phyloP scores from a whole-genome alignment of 2,329 filamentous ascomycete genomes.

The Ilyonectria destructans region DNA sequence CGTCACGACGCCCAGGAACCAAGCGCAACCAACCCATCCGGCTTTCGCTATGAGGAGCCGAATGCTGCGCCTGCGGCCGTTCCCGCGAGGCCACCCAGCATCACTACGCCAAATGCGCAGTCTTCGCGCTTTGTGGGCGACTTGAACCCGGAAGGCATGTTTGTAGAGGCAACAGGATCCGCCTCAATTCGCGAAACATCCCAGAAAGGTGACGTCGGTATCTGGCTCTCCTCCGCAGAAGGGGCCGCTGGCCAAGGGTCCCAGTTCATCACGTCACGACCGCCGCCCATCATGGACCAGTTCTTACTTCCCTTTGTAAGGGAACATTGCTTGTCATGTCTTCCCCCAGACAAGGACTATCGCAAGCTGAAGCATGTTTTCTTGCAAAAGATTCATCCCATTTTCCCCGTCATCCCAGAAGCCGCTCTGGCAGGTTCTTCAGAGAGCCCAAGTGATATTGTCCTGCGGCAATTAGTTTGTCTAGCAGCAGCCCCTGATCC shows the following conservation, averaged over 20 bases:
- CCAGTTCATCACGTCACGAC: constrained; percentile 57
- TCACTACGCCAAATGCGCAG: constrained; percentile 44
- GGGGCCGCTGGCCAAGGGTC: constrained; percentile 49
- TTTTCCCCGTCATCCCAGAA: constrained; percentile 68
- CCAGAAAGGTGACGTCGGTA: constrained; percentile 69
- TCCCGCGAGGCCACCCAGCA: constrained; percentile 36
- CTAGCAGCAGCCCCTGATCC: constrained; percentile 69
- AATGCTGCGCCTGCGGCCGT: constrained; percentile 23
- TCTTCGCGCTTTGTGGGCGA: constrained; percentile 71
- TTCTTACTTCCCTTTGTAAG: constrained; percentile 61
- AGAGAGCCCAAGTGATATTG: constrained; percentile 57
- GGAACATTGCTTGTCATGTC: constrained; percentile 63
- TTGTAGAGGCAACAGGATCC: constrained; percentile 68
- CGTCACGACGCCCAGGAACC: constrained; percentile 35
- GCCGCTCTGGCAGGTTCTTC: constrained; percentile 50
- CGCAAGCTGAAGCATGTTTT: constrained; percentile 63
- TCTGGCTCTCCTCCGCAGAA: constrained; percentile 64
- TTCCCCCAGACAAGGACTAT: constrained; percentile 66
- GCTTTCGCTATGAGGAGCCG: constrained; percentile 35
- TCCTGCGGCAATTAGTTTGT: constrained; percentile 70
- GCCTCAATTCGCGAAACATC: constrained; percentile 55
- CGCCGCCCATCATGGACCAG: constrained; percentile 59
- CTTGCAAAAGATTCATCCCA: constrained; percentile 68
- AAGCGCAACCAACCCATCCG: constrained; percentile 11
- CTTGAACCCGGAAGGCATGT: constrained; percentile 73